Conservation (phyloP, 345 rosid genomes). For the Eucalyptus pauciflora region DNA sequence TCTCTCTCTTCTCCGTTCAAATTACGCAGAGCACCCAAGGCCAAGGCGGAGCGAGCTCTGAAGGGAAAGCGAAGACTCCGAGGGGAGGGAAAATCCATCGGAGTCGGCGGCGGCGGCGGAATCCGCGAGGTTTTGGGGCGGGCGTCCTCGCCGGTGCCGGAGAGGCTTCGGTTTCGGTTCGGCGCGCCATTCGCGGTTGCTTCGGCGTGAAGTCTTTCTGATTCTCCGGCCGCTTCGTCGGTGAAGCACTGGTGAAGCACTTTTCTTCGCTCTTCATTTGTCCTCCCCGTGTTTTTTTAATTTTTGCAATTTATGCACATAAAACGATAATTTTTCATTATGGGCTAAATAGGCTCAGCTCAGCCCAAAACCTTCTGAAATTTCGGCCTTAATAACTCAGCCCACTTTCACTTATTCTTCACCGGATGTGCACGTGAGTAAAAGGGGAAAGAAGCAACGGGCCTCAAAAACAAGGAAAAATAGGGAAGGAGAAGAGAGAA, state of each 20-base stretch:
- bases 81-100: neutral
- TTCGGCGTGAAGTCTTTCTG: neutral
- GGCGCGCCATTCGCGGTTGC: neutral
- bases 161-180: neutral
- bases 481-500: no score
- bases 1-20: neutral
- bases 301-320: no score
- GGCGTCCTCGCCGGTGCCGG: neutral
- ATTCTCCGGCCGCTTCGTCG: neutral
- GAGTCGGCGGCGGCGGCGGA: neutral
- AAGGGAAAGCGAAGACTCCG: neutral
- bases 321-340: no score
- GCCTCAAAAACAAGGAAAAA: no score
- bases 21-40: neutral
- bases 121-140: neutral
- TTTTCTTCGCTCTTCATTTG: no score
- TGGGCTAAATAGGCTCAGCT: no score
- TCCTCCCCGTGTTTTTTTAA: no score
- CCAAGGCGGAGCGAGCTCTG: neutral
- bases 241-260: neutral
- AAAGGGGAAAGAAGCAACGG: no score
- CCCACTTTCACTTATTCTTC: no score
- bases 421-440: no score
- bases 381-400: no score
- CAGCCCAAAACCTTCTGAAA: no score